A percentile compares a stretch with the other conserved stretches of the same genome.
phyloP scores from a whole-genome alignment of 768 basidiomycete genomes.

The Porpolomopsis calyptriformis region DNA sequence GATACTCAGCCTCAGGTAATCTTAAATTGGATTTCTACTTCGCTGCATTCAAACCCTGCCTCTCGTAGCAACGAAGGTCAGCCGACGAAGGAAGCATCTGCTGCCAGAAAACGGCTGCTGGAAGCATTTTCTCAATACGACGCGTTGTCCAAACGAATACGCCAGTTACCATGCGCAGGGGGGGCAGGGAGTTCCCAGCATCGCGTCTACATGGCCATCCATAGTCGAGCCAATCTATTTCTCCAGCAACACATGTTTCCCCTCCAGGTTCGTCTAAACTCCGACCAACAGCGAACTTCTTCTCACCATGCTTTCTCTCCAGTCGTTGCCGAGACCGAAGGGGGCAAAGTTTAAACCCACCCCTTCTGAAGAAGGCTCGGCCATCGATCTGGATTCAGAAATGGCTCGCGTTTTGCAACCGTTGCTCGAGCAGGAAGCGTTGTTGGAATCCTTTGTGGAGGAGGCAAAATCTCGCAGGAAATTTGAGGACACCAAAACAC shows the following conservation, averaged over 20 bases:
- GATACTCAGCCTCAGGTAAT: slow-evolving; percentile 55
- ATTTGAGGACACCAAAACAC: slow-evolving; percentile 87
- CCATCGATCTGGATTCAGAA: slow-evolving; percentile 57
- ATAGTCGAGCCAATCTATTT: slow-evolving; percentile 66
- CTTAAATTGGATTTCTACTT: background rate
- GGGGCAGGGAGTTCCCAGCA: slow-evolving; percentile 67
- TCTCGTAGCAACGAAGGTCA: slow-evolving; percentile 31
- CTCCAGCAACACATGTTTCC: slow-evolving; percentile 87
- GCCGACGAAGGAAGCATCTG: slow-evolving; percentile 56
- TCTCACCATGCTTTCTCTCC: background rate
- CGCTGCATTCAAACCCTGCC: background rate
- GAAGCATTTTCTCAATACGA: slow-evolving; percentile 87
- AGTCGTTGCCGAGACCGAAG: slow-evolving; percentile 44
- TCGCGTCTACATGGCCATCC: slow-evolving; percentile 73
- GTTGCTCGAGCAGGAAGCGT: slow-evolving; percentile 85
- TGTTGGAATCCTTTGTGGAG: slow-evolving; percentile 81
- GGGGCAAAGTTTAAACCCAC: slow-evolving; percentile 9
- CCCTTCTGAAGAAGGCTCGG: slow-evolving; percentile 12
- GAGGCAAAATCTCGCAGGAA: slow-evolving; percentile 86
- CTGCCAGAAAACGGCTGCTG: slow-evolving; percentile 69
- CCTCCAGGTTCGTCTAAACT: slow-evolving; percentile 44
- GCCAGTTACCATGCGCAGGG: slow-evolving; percentile 51
- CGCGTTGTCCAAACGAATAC: slow-evolving; percentile 75
- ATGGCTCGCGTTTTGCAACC: slow-evolving; percentile 73
- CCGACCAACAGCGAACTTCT: background rate